phyloP scores from a whole-genome alignment of 2,329 filamentous ascomycete genomes.

The Triangularia setosa region DNA sequence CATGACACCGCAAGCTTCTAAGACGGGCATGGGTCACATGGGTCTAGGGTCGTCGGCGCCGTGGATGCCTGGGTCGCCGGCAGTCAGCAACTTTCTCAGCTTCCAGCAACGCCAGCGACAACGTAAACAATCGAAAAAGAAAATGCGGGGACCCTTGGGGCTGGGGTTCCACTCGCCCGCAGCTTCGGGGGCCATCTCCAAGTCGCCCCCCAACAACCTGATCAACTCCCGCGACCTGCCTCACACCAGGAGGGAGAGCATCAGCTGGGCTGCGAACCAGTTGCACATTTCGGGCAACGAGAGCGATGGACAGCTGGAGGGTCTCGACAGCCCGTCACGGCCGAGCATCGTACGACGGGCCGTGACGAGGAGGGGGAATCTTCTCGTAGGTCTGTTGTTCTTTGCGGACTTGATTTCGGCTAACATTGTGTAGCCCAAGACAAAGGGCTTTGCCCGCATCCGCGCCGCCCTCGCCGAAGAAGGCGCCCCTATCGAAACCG shows the following conservation, averaged over 20 bases:
- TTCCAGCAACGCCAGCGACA: constrained; percentile 75
- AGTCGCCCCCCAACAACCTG: constrained; percentile 63
- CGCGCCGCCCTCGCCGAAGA: constrained; percentile 87
- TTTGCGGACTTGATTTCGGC: not conserved
- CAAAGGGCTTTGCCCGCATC: constrained; percentile 91
- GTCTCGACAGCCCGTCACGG: constrained; percentile 40
- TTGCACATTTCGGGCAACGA: constrained; percentile 79
- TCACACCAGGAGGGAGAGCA: constrained; percentile 72
- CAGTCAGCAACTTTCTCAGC: constrained; percentile 72
- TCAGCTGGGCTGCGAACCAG: constrained; percentile 87
- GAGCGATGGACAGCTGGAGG: constrained; percentile 57
- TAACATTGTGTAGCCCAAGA: constrained; percentile 67
- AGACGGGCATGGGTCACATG: constrained; percentile 48
- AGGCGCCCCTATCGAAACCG: constrained; percentile 78
- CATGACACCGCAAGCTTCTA: constrained; percentile 74
- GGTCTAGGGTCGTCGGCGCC: constrained; percentile 47
- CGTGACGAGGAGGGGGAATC: constrained; percentile 82
- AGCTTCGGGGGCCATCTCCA: constrained; percentile 45
- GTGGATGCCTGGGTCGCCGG: constrained; percentile 66
- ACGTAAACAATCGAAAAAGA: constrained; percentile 61
- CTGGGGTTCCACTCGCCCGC: constrained; percentile 46
- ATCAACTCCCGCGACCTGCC: constrained; percentile 34
- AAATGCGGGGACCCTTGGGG: constrained; percentile 43
- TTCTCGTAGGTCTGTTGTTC: constrained; percentile 59
- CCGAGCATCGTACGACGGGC: constrained; percentile 72